A percentile compares a stretch with the other conserved stretches of the same genome.
These are phyloP conservation scores for Pythium dissotocum DNA, from an alignment of 352 stramenopile genomes.

Conservation along the genomic window DNA sequence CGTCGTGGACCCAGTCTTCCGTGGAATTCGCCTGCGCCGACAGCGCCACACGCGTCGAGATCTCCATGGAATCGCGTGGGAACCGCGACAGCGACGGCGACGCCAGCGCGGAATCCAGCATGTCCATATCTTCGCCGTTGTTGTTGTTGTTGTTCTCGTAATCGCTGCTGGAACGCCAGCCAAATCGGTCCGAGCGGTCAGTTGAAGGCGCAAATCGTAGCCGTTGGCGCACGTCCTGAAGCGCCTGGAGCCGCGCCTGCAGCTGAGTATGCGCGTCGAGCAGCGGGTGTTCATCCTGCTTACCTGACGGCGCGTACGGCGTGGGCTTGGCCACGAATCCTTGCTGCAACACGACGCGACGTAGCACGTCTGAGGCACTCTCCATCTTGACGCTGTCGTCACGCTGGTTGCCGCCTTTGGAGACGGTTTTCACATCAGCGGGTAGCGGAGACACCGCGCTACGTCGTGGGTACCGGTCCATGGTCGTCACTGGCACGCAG, in stretches of 20 bases:
- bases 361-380: conserved; percentile 4
- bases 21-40: conserved; percentile 28
- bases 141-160: background rate
- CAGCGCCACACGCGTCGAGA: conserved; percentile 59
- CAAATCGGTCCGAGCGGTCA: background rate
- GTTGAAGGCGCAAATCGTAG: conserved; percentile 42
- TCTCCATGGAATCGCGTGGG: conserved; percentile 39
- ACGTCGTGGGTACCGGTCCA: background rate
- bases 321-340: conserved; percentile 66
- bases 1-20: conserved; percentile 12
- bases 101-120: background rate
- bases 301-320: conserved; percentile 56
- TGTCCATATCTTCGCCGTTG: conserved; percentile 7
- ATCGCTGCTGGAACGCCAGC: background rate
- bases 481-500: background rate
- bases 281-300: conserved; percentile 60
- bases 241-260: conserved; percentile 56
- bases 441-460: conserved; percentile 1
- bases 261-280: conserved; percentile 54
- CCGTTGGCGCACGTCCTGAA: conserved; percentile 47
- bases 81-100: background rate
- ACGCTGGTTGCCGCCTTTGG: conserved; percentile 3
- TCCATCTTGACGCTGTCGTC: conserved; percentile 4
- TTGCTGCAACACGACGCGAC: conserved; percentile 44
- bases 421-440: background rate